These are phyloP conservation scores for Penicillium waksmanii DNA, from an alignment of 495 filamentous ascomycete genomes.

Conservation along the genomic window DNA sequence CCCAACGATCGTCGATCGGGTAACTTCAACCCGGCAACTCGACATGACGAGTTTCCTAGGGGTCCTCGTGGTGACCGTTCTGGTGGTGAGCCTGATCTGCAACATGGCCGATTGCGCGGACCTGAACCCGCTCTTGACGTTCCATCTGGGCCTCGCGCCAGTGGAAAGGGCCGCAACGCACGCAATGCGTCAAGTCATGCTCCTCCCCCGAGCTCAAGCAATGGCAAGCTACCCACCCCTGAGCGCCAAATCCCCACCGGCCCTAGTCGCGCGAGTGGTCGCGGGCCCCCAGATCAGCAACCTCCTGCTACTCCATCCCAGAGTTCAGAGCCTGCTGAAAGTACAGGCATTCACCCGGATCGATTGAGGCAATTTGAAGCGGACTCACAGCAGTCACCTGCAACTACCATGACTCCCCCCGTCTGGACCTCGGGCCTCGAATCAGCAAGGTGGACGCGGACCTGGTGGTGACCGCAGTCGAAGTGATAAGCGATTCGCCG, in stretches of 20 bases:
- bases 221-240: conserved; percentile 25
- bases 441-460: conserved; percentile 34
- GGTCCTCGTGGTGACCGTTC: conserved; percentile 45
- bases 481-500: conserved; percentile 48
- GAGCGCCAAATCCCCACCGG: conserved; percentile 46
- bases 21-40: conserved; percentile 25
- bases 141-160: conserved; percentile 71
- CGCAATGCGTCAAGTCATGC: conserved; percentile 37
- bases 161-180: conserved; percentile 20
- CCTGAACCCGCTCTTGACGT: conserved; percentile 60
- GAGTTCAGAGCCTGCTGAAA: conserved; percentile 31
- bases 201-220: conserved; percentile 24
- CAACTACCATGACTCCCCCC: conserved; percentile 38
- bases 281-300: conserved; percentile 32
- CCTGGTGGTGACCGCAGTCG: conserved; percentile 44
- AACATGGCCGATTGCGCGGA: conserved; percentile 57
- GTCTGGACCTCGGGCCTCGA: conserved; percentile 42
- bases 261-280: conserved; percentile 39
- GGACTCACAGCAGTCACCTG: conserved; percentile 25
- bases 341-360: conserved; percentile 54
- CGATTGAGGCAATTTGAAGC: conserved; percentile 40
- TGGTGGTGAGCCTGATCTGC: conserved; percentile 47
- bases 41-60: conserved; percentile 41
- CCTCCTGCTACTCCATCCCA: conserved; percentile 29
- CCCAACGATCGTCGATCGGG: conserved; percentile 39